Conservation (phyloP, 306 rosid genomes). For the Ammopiptanthus mongolicus region DNA sequence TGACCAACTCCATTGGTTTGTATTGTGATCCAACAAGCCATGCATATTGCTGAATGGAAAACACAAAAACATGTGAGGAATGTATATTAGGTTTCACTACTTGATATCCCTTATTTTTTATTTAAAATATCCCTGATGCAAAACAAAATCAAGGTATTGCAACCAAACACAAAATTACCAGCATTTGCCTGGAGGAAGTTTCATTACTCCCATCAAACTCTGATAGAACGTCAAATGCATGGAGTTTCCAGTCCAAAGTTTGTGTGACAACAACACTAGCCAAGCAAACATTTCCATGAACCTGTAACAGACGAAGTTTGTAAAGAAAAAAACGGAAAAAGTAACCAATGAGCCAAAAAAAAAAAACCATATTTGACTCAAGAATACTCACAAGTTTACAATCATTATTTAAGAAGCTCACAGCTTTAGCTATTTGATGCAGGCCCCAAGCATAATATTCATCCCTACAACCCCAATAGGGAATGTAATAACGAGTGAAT, state of each 20-base stretch:
- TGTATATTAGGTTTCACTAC: constrained; percentile 7
- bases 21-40: constrained; percentile 97
- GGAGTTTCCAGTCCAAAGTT: constrained; percentile 98
- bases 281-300: constrained; percentile 92
- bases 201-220: constrained; percentile 79
- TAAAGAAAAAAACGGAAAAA: constrained; percentile 18
- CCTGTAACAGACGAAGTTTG: constrained; percentile 44
- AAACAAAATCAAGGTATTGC: constrained; percentile 6
- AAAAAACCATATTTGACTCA: neutral
- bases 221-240: constrained; percentile 93
- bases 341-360: neutral
- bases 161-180: constrained; percentile 54
- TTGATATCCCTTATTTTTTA: constrained; percentile 7
- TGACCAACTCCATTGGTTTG: constrained; percentile 80
- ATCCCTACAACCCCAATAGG: constrained; percentile 54
- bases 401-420: constrained; percentile 97
- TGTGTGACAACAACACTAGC: constrained; percentile 95
- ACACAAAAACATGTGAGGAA: constrained; percentile 27
- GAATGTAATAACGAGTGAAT: neutral
- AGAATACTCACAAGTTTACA: constrained; percentile 82
- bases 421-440: constrained; percentile 89
- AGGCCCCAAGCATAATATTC: constrained; percentile 98
- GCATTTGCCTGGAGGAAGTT: constrained; percentile 67
- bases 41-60: constrained; percentile 75
- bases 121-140: neutral